Evolutionary conservation across 108 stramenopile genomes (phyloP), one percentile per base, ranked within the genome.

Genomic region (Hondaea fermentalgiana): DNA sequence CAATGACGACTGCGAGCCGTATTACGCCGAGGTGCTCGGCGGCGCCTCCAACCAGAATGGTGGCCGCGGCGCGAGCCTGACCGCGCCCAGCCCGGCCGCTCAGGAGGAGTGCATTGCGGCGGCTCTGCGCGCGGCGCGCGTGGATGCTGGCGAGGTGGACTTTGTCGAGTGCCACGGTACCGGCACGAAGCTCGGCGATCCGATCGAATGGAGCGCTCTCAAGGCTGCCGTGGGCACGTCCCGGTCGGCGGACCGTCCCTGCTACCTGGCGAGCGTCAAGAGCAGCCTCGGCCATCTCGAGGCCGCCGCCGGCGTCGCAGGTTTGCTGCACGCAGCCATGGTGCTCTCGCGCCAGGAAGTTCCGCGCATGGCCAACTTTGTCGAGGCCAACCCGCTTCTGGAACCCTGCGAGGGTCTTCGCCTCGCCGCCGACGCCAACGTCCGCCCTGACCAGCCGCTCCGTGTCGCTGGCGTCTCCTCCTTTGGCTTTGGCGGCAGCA

Each of bases 151-250:
- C 55, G 21, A 72, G 16, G 60, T 90, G 25, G 55, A 58, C 45
- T 72, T 35, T 53, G 58, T 90, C 47, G 90, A 90, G 72, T 72
- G 87, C 69, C 90, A 90, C 88, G 90, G 90, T 21, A 90, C 90
- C 43, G 91, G 91, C 5, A 90, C 90, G 5, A 57, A 57, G 58
- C 88, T 90, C 28, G 90, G 90, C 29, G 90, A 90, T 72, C 88
- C 90, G 14, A 90, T 90, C 90, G 90, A 90, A 44, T 25, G 72
- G 35, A 49, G 60, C 51, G 90, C 88, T 4, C 55, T 90, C 5
- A 57, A 25, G 14, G 69, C 45, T 12, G 16, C 57, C 19, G 19
- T 90, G 16, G 60, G 44, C n/a, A 5, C 44, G 53, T 5, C 23
- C 49, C 72, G 72, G 19, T 12, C 57, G 21, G 10, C 47, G 72